Conservation (phyloP, 352 stramenopile genomes). For the Phytophthora sojae region DNA sequence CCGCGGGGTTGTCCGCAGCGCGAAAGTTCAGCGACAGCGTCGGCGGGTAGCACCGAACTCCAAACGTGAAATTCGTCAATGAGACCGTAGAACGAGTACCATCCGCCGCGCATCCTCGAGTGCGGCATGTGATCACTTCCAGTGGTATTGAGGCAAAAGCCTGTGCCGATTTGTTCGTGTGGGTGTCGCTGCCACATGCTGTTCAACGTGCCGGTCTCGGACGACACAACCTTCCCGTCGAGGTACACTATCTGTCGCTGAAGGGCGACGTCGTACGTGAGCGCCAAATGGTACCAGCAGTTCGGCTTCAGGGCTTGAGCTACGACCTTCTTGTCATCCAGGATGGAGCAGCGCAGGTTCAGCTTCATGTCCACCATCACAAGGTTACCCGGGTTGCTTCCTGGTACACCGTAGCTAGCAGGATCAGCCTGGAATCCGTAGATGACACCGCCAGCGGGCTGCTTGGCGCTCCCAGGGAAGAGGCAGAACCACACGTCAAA, state of each 20-base stretch:
- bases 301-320: conserved; percentile 30
- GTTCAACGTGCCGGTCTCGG: conserved; percentile 20
- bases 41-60: conserved; percentile 5
- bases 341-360: conserved; percentile 28
- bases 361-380: conserved; percentile 26
- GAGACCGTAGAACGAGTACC: conserved; percentile 47
- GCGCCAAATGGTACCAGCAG: conserved; percentile 51
- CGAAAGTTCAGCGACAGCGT: conserved; percentile 13
- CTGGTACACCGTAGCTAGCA: background rate
- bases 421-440: conserved; percentile 22
- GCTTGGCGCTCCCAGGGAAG: conserved; percentile 10
- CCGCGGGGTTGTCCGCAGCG: conserved; percentile 1
- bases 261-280: conserved; percentile 38
- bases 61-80: conserved; percentile 44
- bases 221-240: conserved; percentile 36
- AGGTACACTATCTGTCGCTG: conserved; percentile 46
- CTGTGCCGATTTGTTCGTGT: conserved; percentile 44
- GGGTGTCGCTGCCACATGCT: conserved; percentile 32
- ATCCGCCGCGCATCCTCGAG: conserved; percentile 19
- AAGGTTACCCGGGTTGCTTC: conserved; percentile 8
- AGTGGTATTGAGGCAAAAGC: conserved; percentile 19
- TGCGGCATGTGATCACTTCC: conserved; percentile 18
- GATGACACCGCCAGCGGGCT: conserved; percentile 24
- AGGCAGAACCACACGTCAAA: conserved; percentile 40
- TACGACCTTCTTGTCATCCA: conserved; percentile 27